phyloP scores from a whole-genome alignment of 2,329 filamentous ascomycete genomes.

The Fusarium austroafricanum region DNA sequence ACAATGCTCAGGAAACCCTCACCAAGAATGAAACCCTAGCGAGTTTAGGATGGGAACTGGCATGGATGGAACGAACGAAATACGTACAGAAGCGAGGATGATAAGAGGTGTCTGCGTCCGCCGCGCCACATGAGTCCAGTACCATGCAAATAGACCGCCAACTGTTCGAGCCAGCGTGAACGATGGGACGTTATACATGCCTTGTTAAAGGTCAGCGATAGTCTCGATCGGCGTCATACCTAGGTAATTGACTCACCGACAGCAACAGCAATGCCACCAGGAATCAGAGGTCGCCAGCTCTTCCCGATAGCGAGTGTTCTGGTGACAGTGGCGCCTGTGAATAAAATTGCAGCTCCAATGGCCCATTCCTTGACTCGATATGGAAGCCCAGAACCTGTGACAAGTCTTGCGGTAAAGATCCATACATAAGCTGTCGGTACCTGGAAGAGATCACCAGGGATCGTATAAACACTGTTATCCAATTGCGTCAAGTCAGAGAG shows the following conservation, averaged over 20 bases:
- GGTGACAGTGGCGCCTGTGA: constrained; percentile 75
- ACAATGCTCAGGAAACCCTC: constrained; percentile 93
- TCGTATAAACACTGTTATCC: constrained; percentile 77
- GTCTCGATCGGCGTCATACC: neutral
- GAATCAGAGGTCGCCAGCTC: constrained; percentile 80
- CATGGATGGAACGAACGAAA: neutral
- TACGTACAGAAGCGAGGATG: constrained; percentile 78
- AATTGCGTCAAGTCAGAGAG: constrained; percentile 19
- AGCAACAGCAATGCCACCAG: constrained; percentile 94
- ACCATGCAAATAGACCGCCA: constrained; percentile 80
- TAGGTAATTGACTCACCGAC: constrained; percentile 68
- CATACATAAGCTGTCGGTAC: constrained; percentile 96
- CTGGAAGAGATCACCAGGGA: constrained; percentile 90
- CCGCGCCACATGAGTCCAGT: constrained; percentile 72
- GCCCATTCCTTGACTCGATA: constrained; percentile 86
- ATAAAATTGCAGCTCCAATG: constrained; percentile 77
- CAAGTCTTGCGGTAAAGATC: constrained; percentile 94
- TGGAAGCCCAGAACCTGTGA: constrained; percentile 90
- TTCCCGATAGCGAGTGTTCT: constrained; percentile 69
- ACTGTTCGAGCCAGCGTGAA: constrained; percentile 91
- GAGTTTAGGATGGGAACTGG: constrained; percentile 16
- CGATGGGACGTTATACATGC: constrained; percentile 97
- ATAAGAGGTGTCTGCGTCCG: constrained; percentile 80
- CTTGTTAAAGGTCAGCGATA: constrained; percentile 53
- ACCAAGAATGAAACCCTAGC: constrained; percentile 85